Evolutionary conservation across 352 stramenopile species (phyloP).

Genomic region (Achlya hypogyna): DNA sequence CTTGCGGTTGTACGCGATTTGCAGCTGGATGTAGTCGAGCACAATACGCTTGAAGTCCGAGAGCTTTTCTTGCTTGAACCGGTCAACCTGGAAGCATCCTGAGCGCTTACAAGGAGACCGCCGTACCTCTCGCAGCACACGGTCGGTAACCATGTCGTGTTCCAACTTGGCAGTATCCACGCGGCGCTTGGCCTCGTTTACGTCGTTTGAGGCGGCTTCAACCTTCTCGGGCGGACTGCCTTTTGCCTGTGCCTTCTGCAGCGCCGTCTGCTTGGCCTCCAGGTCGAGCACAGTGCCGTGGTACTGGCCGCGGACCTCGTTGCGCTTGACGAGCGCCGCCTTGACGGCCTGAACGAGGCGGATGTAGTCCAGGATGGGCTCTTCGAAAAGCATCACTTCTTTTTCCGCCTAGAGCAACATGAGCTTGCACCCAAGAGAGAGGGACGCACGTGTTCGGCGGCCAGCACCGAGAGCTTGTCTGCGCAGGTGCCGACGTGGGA

Average conservation of each 20-base stretch:
- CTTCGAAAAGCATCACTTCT: slow-evolving; percentile 90
- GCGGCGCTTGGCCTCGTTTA: slow-evolving; percentile 69
- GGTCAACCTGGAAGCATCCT: slow-evolving; percentile 61
- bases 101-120: neutral
- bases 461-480: slow-evolving; percentile 86
- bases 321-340: slow-evolving; percentile 85
- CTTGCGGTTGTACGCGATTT: slow-evolving; percentile 95
- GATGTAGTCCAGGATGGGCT: slow-evolving; percentile 95
- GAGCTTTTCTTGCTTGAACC: slow-evolving; percentile 93
- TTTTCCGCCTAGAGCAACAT: slow-evolving; percentile 57
- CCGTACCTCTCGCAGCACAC: slow-evolving; percentile 84
- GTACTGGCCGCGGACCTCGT: slow-evolving; percentile 88
- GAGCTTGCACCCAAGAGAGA: neutral
- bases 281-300: slow-evolving; percentile 78
- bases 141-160: slow-evolving; percentile 90
- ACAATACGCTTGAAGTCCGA: slow-evolving; percentile 94
- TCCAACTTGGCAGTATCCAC: slow-evolving; percentile 87
- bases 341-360: slow-evolving; percentile 94
- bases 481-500: slow-evolving; percentile 88
- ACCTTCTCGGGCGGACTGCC: slow-evolving; percentile 76
- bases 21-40: slow-evolving; percentile 94
- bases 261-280: slow-evolving; percentile 59
- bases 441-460: slow-evolving; percentile 66
- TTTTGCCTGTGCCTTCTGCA: slow-evolving; percentile 55
- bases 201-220: slow-evolving; percentile 76